Evolutionary conservation across 768 basidiomycete genomes (phyloP).

Genomic region (Auricularia heimuer): DNA sequence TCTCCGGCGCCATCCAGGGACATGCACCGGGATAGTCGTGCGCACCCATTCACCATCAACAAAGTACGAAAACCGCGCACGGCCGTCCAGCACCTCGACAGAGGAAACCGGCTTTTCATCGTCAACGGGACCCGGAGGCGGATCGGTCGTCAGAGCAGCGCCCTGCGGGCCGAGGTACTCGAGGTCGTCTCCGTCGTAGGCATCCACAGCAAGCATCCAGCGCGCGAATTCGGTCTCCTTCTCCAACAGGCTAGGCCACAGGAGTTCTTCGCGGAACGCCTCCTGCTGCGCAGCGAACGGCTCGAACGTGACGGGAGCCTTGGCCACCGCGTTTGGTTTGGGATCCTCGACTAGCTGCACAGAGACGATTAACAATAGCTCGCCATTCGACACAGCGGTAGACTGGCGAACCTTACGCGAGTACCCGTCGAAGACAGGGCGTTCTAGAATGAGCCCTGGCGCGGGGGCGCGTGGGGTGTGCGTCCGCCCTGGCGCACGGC

Average conservation of each 20-base stretch:
- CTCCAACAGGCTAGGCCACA: conserved; percentile 78
- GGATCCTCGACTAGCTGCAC: neutral
- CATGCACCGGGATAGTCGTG: neutral
- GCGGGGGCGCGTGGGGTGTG: conserved; percentile 83
- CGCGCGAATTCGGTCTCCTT: conserved; percentile 83
- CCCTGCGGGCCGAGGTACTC: conserved; percentile 71
- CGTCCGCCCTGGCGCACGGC: conserved; percentile 37
- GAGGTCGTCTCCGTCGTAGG: conserved; percentile 69
- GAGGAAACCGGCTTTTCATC: neutral
- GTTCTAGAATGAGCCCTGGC: conserved; percentile 83
- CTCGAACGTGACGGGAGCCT: conserved; percentile 33
- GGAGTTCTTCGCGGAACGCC: conserved; percentile 75
- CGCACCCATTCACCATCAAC: neutral
- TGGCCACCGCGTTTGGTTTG: neutral
- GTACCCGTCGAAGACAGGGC: conserved; percentile 73
- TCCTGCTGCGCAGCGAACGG: conserved; percentile 56
- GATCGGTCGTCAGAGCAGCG: neutral
- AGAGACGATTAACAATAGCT: too few species aligned
- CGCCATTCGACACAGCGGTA: conserved; percentile 12
- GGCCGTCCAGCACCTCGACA: neutral
- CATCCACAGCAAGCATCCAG: conserved; percentile 71
- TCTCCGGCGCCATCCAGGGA: neutral
- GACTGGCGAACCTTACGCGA: conserved; percentile 43
- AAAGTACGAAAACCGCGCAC: neutral
- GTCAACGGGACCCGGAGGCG: neutral